Base-by-base conservation (phyloP, 176 grass and related monocot species). In the Poa pratensis region DNA sequence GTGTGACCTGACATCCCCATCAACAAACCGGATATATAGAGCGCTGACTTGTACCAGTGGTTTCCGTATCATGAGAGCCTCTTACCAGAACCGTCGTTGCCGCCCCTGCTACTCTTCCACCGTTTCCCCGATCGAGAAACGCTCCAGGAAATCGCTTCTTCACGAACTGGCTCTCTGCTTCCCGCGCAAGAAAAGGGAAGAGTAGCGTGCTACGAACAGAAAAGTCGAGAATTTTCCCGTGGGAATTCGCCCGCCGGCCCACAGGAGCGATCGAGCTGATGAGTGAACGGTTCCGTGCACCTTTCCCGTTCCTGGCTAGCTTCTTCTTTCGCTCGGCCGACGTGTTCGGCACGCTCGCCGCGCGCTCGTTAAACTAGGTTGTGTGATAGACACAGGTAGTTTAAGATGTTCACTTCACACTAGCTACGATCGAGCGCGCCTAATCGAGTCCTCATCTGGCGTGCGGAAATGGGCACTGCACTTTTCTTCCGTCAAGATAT, bases 401-500 rank as follows among this genome's bases (percentile, higher is more conserved):
- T 10, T 15, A 37, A 37, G 60, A 18, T 3, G 69, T 35, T 51
- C 2, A 64, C 24, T 5, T 57, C 62, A 30, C 60, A 5, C 70
- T 35, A 1, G 34, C 34, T 35, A 35, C 28, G 28, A 30, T 1
- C 28, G 28, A 30, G 28, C 28, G 28, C 28, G 28, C 34, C 34
- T 5, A 3, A 35, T 35, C 34, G 34, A 35, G 2, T 35, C 83
- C 3, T 57, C 35, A 3, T 35, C 16, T 86, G 46, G 9, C 82
- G 87, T 89, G 87, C 58, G 26, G 83, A 4, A 53, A 77, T 5
- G 51, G 88, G 12, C 77, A 40, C 18, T n/a, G 79, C 83, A 46
- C 64, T 82, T 86, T 57, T 0, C 52, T 37, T 82, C 49, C 84
- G 79, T 86, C 83, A 90, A 78, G 83, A 86, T 82, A 86, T 72